These are phyloP conservation scores for Vigna trinervia DNA, from an alignment of 306 rosid species.

Conservation along the genomic window DNA sequence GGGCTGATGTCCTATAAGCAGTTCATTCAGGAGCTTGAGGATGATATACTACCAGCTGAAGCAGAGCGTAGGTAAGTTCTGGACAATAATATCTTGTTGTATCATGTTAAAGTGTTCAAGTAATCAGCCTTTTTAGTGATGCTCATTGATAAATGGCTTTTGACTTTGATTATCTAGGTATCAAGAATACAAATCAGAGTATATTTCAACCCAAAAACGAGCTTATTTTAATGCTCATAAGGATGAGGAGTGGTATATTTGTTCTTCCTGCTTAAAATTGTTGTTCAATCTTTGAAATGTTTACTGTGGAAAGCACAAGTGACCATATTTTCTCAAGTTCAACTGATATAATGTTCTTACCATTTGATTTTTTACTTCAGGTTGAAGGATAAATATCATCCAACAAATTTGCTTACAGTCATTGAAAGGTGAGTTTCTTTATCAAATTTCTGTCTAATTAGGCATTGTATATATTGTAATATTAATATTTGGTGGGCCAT, in stretches of 20 bases:
- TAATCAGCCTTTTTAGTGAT: slow-evolving; percentile 9
- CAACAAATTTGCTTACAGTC: slow-evolving; percentile 84
- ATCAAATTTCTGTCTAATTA: slow-evolving; percentile 32
- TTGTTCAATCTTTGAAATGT: slow-evolving; percentile 35
- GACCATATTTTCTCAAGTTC: slow-evolving; percentile 15
- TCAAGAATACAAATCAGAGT: slow-evolving; percentile 94
- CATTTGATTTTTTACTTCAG: slow-evolving; percentile 54
- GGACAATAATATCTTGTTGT: slow-evolving; percentile 35
- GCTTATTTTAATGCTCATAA: slow-evolving; percentile 91
- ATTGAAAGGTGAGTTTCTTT: slow-evolving; percentile 72
- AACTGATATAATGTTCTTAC: slow-evolving; percentile 19
- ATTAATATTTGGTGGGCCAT: slow-evolving; percentile 27
- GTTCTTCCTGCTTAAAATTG: slow-evolving; percentile 12
- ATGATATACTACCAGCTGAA: slow-evolving; percentile 92
- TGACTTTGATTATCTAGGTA: slow-evolving; percentile 61
- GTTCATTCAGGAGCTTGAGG: slow-evolving; percentile 99
- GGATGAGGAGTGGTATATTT: slow-evolving; percentile 86
- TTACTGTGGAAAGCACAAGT: slow-evolving; percentile 4
- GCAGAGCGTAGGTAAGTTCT: slow-evolving; percentile 89
- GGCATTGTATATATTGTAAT: slow-evolving; percentile 17
- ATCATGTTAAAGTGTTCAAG: slow-evolving; percentile 5
- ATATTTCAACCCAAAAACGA: slow-evolving; percentile 90
- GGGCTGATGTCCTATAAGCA: slow-evolving; percentile 98
- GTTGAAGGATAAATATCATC: slow-evolving; percentile 98
- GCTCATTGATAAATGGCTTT: slow-evolving; percentile 18